These are phyloP conservation scores for Blepharisma stoltei DNA, from an alignment of 73 alveolate genomes.

Conservation along the genomic window DNA sequence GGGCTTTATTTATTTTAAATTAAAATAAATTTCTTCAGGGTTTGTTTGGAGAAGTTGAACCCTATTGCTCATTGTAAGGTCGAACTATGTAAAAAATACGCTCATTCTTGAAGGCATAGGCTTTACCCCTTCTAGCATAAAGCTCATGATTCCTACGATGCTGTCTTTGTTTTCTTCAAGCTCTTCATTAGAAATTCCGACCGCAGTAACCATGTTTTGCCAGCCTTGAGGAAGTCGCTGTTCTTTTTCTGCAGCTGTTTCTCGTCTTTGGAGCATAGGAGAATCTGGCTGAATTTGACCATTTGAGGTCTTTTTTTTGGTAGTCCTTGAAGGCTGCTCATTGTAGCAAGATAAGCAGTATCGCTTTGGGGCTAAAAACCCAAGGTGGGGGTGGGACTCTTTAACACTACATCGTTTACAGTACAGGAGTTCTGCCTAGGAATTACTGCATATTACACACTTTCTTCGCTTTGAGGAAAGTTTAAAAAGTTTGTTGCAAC, in stretches of 20 bases:
- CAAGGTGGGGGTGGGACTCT: slow-evolving; percentile 1
- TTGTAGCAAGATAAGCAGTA: slow-evolving; percentile 4
- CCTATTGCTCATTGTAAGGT: neutral
- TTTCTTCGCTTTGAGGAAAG: neutral
- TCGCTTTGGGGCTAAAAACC: slow-evolving; percentile 12
- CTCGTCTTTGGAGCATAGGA: neutral
- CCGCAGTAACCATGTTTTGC: neutral
- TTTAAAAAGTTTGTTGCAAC: slow-evolving; percentile 2
- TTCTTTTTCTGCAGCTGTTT: neutral
- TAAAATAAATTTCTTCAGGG: slow-evolving; percentile 12
- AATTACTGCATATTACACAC: slow-evolving; percentile 15
- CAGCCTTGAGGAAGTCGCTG: neutral
- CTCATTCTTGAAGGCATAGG: neutral
- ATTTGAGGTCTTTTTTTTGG: no score
- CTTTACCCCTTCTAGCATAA: neutral
- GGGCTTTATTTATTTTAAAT: no score
- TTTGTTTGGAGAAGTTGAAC: neutral
- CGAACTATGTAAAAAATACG: neutral
- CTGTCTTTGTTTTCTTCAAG: neutral
- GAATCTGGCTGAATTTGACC: no score
- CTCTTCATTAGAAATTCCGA: neutral
- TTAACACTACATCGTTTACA: slow-evolving; percentile 4
- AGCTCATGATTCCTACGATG: neutral
- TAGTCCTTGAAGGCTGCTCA: neutral
- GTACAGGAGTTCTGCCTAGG: neutral